Evolutionary conservation across 345 rosid species (phyloP).

Genomic region (Gossypium australe): DNA sequence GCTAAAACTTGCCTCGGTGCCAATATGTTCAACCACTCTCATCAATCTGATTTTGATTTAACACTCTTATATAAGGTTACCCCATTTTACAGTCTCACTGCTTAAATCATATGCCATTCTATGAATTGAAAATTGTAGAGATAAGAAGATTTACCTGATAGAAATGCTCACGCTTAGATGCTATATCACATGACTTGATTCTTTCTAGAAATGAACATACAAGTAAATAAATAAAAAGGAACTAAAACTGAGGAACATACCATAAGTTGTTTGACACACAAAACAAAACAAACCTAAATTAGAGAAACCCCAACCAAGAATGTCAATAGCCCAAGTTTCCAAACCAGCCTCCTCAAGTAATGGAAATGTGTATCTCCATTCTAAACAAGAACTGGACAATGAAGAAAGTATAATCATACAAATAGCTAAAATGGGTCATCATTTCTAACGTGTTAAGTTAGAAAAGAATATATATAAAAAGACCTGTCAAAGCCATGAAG

Average conservation of each 20-base stretch:
- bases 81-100: neutral
- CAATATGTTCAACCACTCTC: neutral
- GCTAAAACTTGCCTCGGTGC: neutral
- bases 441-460: neutral
- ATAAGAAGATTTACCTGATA: constrained; percentile 47
- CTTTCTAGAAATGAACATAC: constrained; percentile 31
- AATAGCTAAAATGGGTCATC: neutral
- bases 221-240: neutral
- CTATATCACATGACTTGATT: constrained; percentile 59
- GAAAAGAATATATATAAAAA: neutral
- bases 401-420: neutral
- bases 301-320: constrained; percentile 97
- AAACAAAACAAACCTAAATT: constrained; percentile 53
- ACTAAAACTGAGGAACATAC: neutral
- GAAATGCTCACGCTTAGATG: constrained; percentile 69
- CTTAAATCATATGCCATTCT: neutral
- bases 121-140: neutral
- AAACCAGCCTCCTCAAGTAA: constrained; percentile 87
- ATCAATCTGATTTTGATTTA: neutral
- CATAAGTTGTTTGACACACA: neutral
- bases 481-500: constrained; percentile 96
- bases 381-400: constrained; percentile 80
- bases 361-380: constrained; percentile 84
- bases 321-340: constrained; percentile 87
- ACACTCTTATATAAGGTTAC: neutral